A percentile compares a stretch with the other conserved stretches of the same genome.
Conservation (phyloP, 1,284 basidiomycete genomes). For the Cutaneotrichosporon dermatis region DNA sequence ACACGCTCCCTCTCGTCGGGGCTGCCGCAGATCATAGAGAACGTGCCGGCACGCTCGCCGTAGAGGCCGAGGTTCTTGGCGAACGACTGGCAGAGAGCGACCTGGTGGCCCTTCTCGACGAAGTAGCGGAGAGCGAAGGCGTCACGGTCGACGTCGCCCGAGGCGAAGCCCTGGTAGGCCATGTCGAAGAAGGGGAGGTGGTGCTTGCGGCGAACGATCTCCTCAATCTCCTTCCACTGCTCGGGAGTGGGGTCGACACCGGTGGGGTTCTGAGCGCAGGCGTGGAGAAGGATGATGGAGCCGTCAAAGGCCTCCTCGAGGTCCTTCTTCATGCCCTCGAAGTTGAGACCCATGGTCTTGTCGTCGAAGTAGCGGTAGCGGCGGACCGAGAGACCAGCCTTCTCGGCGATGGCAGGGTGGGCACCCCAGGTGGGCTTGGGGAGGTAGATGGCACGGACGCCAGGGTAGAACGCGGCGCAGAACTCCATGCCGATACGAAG, state of each 20-base stretch:
- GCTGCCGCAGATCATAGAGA: constrained; percentile 71
- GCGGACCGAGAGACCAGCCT: constrained; percentile 90
- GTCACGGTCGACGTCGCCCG: constrained; percentile 79
- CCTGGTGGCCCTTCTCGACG: constrained; percentile 78
- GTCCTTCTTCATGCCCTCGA: constrained; percentile 84
- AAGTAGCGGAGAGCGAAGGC: constrained; percentile 95
- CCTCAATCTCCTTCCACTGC: constrained; percentile 90
- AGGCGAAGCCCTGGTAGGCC: constrained; percentile 94
- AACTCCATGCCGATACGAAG: constrained; percentile 95
- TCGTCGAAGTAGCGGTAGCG: constrained; percentile 79
- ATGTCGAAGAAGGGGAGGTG: constrained; percentile 61
- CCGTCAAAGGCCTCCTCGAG: constrained; percentile 57
- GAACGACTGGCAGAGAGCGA: constrained; percentile 87
- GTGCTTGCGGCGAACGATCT: constrained; percentile 65
- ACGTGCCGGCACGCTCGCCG: constrained; percentile 93
- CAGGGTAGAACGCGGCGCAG: constrained; percentile 77
- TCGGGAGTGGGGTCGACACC: constrained; percentile 90
- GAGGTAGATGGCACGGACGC: constrained; percentile 84
- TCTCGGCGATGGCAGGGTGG: constrained; percentile 77
- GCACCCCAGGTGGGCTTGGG: constrained; percentile 97
- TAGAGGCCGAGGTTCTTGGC: constrained; percentile 99
- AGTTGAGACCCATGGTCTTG: constrained; percentile 88
- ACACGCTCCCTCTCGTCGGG: constrained; percentile 82
- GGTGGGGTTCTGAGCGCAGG: constrained; percentile 76
- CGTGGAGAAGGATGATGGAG: constrained; percentile 42